Conservation (phyloP, 768 basidiomycete genomes). For the Tulasnella calospora region DNA sequence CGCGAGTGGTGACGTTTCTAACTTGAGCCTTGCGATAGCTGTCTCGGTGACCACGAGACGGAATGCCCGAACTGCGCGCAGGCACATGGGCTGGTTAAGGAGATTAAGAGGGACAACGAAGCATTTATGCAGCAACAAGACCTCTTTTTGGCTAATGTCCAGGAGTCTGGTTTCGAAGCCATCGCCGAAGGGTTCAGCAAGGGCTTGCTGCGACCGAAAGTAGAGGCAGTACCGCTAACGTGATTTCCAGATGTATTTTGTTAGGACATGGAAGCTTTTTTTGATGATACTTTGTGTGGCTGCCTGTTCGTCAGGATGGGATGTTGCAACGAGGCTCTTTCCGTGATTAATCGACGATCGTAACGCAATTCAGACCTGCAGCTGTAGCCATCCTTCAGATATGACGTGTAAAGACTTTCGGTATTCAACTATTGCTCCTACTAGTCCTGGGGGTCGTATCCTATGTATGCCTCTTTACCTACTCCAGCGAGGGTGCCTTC, state of each 20-base stretch:
- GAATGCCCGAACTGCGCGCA: slow-evolving; percentile 87
- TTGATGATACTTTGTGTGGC: too few relatives aligned
- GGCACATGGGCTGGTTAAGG: slow-evolving; percentile 82
- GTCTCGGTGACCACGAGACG: slow-evolving; percentile 80
- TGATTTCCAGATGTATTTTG: neutral
- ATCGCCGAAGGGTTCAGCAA: slow-evolving; percentile 30
- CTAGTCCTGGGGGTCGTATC: too few relatives aligned
- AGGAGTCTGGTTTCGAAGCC: slow-evolving; percentile 30
- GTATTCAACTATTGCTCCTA: too few relatives aligned
- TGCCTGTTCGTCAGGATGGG: neutral
- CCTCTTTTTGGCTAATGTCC: slow-evolving; percentile 30
- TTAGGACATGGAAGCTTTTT: too few relatives aligned
- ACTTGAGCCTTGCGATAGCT: slow-evolving; percentile 45
- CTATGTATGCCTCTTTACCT: too few relatives aligned
- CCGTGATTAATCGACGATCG: too few relatives aligned
- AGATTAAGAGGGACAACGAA: slow-evolving; percentile 83
- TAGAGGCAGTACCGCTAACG: neutral
- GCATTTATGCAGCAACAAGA: slow-evolving; percentile 61
- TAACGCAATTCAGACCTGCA: too few relatives aligned
- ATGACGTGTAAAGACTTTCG: too few relatives aligned
- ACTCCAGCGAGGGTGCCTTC: too few relatives aligned
- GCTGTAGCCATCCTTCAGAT: too few relatives aligned
- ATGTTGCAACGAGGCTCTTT: neutral
- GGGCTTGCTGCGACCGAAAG: slow-evolving; percentile 20
- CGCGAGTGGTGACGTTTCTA: neutral